A percentile compares a stretch with the other conserved stretches of the same genome.
Conservation (phyloP, 2,329 filamentous ascomycete species). For the Trichoderma sp. region DNA sequence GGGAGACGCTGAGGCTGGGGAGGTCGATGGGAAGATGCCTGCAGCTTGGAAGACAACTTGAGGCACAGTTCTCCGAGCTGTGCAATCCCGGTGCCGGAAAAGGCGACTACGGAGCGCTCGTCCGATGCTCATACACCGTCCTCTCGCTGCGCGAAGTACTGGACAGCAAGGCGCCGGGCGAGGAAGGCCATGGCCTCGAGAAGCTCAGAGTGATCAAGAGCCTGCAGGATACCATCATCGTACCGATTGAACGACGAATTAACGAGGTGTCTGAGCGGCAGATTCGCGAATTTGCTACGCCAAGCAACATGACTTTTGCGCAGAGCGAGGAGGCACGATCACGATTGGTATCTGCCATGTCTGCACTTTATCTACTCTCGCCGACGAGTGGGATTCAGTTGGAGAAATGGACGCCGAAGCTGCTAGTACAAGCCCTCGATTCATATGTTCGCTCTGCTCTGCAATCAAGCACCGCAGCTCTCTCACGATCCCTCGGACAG, state of each 20-base stretch:
- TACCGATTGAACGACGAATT: constrained; percentile 73
- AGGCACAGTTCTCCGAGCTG: constrained; percentile 76
- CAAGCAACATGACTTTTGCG: constrained; percentile 57
- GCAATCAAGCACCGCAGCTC: constrained; percentile 72
- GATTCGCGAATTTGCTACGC: constrained; percentile 78
- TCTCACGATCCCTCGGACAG: constrained; percentile 75
- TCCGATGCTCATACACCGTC: constrained; percentile 80
- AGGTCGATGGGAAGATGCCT: constrained; percentile 77
- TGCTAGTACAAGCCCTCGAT: constrained; percentile 77
- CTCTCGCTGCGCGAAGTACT: constrained; percentile 74
- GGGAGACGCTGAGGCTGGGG: constrained; percentile 76
- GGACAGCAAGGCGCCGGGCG: constrained; percentile 63
- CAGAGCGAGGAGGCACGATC: constrained; percentile 74
- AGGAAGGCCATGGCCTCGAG: constrained; percentile 77
- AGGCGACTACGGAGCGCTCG: constrained; percentile 75
- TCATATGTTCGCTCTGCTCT: constrained; percentile 79
- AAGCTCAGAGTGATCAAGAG: constrained; percentile 71
- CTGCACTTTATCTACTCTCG: constrained; percentile 79
- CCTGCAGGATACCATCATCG: constrained; percentile 68
- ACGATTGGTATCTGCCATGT: constrained; percentile 71
- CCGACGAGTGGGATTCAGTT: constrained; percentile 57
- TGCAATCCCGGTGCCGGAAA: constrained; percentile 50
- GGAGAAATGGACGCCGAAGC: constrained; percentile 63
- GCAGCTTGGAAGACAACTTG: constrained; percentile 80
- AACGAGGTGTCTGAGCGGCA: constrained; percentile 73